Base-by-base conservation (phyloP, 2,329 filamentous ascomycete genomes). In the Ophiostoma sp. region DNA sequence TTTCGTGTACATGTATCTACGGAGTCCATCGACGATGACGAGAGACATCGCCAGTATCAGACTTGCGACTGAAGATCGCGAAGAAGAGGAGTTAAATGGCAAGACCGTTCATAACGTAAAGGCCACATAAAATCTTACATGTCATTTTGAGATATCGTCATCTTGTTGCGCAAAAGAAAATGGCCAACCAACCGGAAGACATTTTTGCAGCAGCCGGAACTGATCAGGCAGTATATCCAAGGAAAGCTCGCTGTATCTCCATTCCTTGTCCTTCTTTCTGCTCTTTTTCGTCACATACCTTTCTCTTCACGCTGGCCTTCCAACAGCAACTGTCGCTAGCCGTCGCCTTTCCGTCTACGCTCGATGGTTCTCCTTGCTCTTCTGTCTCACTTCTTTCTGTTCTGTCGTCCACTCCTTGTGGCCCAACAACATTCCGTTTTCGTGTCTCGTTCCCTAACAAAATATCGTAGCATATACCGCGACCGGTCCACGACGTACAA, bases 131-230 rank as follows among this genome's bases (percentile, higher is more conserved):
- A 50, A 50, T 19, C 36, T 42, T 42, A 66, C 61, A 66, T 22
- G 61, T 45, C 36, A 66, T 28, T 39, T 66, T 42, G 19, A 22
- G 28, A 31, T 42, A 33, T 70, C 28, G 66, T 69, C 66, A 28
- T 22, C 45, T 39, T 36, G 72, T 73, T 42, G 11, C 66, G 66
- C 66, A 73, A 70, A 70, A 73, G 57, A 64, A 33, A 64, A 42
- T 17, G 25, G 42, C 17, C 19, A 64, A 36, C 72, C 72, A 73
- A 73, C 72, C 72, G 72, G 72, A 73, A 73, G 28, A 28, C 36
- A 2, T 11, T 52, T 31, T 69, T 12, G 39, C 11, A 6, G 55
- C 55, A 63, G 64, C 64, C 72, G 72, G 66, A 36, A 22, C 64
- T 39, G 55, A 59, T 61, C 25, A 19, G 42, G n/a, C 42, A 63